A percentile compares a stretch with the other conserved stretches of the same genome.
phyloP scores from a whole-genome alignment of 2,329 filamentous ascomycete species.

The Colletotrichum melonis region DNA sequence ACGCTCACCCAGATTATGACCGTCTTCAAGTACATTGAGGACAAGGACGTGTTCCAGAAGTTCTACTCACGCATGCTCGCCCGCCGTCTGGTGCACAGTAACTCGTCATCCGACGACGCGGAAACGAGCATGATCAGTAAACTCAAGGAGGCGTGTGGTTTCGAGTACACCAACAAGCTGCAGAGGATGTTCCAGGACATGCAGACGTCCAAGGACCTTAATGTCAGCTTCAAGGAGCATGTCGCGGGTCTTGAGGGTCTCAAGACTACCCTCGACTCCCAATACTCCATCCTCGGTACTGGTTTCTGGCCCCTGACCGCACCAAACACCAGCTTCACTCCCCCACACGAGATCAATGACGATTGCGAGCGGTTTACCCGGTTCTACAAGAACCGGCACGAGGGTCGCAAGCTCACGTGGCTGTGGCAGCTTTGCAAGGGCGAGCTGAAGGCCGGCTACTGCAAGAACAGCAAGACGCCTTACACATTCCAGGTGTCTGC shows the following conservation, averaged over 20 bases:
- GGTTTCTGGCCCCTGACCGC: conserved; percentile 96
- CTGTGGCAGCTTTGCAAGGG: conserved; percentile 98
- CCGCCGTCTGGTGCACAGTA: conserved; percentile 92
- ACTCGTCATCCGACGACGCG: conserved; percentile 94
- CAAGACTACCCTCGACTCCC: conserved; percentile 82
- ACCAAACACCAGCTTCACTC: conserved; percentile 88
- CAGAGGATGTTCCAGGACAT: conserved; percentile 99
- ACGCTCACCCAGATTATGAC: conserved; percentile 96
- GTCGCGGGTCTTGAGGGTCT: conserved; percentile 72
- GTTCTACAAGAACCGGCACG: conserved; percentile 98
- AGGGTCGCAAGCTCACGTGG: conserved; percentile 96
- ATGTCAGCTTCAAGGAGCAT: conserved; percentile 87
- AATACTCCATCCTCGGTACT: conserved; percentile 93
- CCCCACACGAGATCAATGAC: conserved; percentile 84
- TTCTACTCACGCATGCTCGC: conserved; percentile 98
- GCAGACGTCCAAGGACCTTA: conserved; percentile 98
- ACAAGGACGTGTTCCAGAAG: conserved; percentile 99
- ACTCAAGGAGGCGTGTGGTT: conserved; percentile 97
- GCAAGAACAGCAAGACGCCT: conserved; percentile 87
- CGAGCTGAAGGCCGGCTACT: conserved; percentile 93
- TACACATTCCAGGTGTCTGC: conserved; percentile 98
- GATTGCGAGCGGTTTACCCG: conserved; percentile 90
- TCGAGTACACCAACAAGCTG: conserved; percentile 99
- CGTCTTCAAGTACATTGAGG: conserved; percentile 99
- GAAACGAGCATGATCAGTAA: conserved; percentile 99